A percentile compares a stretch with the other conserved stretches of the same genome.
Evolutionary conservation across 257 asterid genomes (phyloP).

Genomic region (Solanum medicagineum): DNA sequence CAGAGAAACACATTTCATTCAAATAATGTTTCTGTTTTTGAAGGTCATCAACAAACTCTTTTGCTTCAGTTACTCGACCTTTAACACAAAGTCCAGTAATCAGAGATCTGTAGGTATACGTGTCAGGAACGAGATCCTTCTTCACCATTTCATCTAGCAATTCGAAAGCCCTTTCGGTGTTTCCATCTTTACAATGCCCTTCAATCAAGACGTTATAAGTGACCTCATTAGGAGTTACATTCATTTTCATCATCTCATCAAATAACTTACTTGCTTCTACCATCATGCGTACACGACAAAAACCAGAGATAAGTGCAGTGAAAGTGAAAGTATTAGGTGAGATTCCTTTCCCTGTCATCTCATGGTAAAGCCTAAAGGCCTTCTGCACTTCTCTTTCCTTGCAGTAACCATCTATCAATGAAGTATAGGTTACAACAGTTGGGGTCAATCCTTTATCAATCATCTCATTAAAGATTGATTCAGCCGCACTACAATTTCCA

Average conservation of each 20-base stretch:
- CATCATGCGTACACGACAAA: constrained; percentile 46
- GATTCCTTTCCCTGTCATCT: constrained; percentile 77
- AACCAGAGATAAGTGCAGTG: constrained; percentile 63
- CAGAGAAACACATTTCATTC: constrained; percentile 72
- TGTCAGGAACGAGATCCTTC: constrained; percentile 65
- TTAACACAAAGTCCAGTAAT: constrained; percentile 59
- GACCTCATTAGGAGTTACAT: constrained; percentile 55
- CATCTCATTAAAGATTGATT: constrained; percentile 36
- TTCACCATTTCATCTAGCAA: constrained; percentile 59
- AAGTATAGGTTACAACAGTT: constrained; percentile 81
- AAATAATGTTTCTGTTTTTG: constrained; percentile 30
- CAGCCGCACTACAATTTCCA: constrained; percentile 46
- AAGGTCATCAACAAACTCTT: constrained; percentile 43
- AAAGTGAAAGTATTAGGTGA: constrained; percentile 60
- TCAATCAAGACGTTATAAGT: constrained; percentile 79
- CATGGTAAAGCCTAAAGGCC: constrained; percentile 62
- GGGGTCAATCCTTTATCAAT: constrained; percentile 46
- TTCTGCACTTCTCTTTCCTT: constrained; percentile 45
- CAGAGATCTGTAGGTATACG: constrained; percentile 67
- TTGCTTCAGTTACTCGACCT: constrained; percentile 56
- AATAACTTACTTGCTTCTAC: constrained; percentile 49
- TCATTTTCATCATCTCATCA: constrained; percentile 41
- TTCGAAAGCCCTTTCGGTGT: constrained; percentile 47
- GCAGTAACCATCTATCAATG: constrained; percentile 73
- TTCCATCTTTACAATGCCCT: constrained; percentile 57